These are phyloP conservation scores for Nitzschia palea DNA, from an alignment of 108 stramenopile species.

Conservation along the genomic window DNA sequence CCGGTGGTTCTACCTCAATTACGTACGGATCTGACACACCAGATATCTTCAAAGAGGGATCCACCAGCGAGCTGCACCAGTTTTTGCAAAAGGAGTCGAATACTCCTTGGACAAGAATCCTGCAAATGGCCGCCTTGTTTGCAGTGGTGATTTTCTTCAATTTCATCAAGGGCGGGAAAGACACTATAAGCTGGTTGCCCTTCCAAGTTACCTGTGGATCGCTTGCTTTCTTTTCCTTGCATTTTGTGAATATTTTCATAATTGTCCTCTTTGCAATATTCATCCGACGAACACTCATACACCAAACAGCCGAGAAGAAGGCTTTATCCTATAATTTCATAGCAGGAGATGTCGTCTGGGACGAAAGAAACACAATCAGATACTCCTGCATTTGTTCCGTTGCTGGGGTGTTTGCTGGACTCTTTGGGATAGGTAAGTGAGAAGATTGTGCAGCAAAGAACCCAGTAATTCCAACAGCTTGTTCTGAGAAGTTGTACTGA, in stretches of 20 bases:
- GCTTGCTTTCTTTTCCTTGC: slow-evolving; percentile 42
- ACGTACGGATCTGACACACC: not conserved
- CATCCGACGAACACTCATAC: not conserved
- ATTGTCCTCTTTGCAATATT: slow-evolving; percentile 3
- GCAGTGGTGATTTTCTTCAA: slow-evolving; percentile 32
- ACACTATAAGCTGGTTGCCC: slow-evolving; percentile 46
- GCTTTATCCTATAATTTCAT: slow-evolving; percentile 49
- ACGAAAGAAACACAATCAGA: slow-evolving; percentile 58
- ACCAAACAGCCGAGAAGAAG: not conserved
- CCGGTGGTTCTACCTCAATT: not conserved
- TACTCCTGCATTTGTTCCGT: slow-evolving; percentile 78
- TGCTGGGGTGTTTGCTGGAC: slow-evolving; percentile 87
- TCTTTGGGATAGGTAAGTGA: slow-evolving; percentile 77
- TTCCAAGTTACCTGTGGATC: slow-evolving; percentile 63
- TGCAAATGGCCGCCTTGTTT: not conserved
- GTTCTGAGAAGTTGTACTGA: too few species aligned
- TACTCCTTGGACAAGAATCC: not conserved
- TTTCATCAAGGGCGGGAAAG: slow-evolving; percentile 79
- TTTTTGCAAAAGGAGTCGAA: not conserved
- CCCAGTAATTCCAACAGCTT: too few species aligned
- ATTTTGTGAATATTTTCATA: not conserved
- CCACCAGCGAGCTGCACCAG: not conserved
- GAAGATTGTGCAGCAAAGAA: too few species aligned
- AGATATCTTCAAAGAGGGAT: not conserved
- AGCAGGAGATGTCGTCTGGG: slow-evolving; percentile 43